Base-by-base conservation (phyloP, 192 early-diverging fungal genomes). In the Coemansia sp. region DNA sequence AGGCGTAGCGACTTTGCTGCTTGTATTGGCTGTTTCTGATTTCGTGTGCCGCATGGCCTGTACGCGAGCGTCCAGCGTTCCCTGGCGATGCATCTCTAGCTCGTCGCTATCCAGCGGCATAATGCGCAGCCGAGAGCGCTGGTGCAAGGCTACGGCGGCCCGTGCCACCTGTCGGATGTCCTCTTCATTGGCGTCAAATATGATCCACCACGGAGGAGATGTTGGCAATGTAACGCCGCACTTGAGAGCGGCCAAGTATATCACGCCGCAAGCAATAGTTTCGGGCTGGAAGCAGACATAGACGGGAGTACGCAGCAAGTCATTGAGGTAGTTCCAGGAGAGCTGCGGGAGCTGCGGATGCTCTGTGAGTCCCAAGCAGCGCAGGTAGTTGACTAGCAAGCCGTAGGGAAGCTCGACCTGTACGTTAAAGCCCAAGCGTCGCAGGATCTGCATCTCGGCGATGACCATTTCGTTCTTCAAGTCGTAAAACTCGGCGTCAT, bases 401-500 rank as follows among this genome's bases (percentile, higher is more conserved):
- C 92, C 92, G 74, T 99, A 96, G n/a, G 98, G 96, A 14, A 94
- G 87, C 76, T 97, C 91, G 1, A 98, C 96, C 64, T 97, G 95
- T 5, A 98, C 95, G 71, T 97, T 94, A 74, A 99, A 99, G 9
- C 90, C 94, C 7, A 99, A 85, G 35, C 87, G 87, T 14, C 88
- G 89, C 35, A 99, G 82, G 27, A 99, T 91, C 59, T 94, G 90
- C 81, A 95, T 88, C 74, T 99, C 98, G 41, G 86, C 91, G 37
- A 87, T 78, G 6, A 94, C 84, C 60, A 94, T 74, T 20, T 87
- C 92, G 57, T 93, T 89, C 70, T 96, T 94, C 67, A 93, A 76
- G 20, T 92, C 92, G 60, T 92, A 90, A 57, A 86, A 93, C 45
- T 70, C 74, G 62, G 79, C 70, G 47, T 86, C 77, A 70, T 88